Base-by-base conservation (phyloP, 2,329 filamentous ascomycete genomes). In the Claviceps arundinis region DNA sequence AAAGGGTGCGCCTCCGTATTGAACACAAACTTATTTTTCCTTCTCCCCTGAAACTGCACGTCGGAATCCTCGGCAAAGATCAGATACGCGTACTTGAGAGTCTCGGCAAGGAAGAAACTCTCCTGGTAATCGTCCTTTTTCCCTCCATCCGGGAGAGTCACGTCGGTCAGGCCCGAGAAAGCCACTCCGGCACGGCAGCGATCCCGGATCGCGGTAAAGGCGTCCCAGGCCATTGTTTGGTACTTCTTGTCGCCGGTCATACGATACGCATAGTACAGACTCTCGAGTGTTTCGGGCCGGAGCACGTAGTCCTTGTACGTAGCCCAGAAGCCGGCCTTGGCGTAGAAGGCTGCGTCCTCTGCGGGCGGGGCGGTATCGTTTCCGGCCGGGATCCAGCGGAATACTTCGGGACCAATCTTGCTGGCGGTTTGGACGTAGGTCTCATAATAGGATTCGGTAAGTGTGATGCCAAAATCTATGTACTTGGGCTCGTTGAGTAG, bases 51-150 rank as follows among this genome's bases (percentile, higher is more conserved):
- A 60, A 73, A 74, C 3, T 80, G 76, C 60, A 72, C 73, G 3
- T 64, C 62, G 1, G 74, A 79, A 22, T 87, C 84, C 63, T 68
- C 70, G 0, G 78, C 74, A 62, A 82, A 80, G 52, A 87, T 85
- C 59, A 94, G 65, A 68, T 87, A 94, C 52, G 77, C 72, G 65
- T 94, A 94, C 73, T 95, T 95, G 65, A 95, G 64, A 56, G 89
- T 85, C 71, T 95, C 89, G 0, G 89, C 88, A 64, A 94, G 88
- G 72, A 86, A 83, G 70, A 93, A 95, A 60, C 85, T 90, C 69
- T 95, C 87, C 73, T 90, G 85, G 64, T 84, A 83, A 64, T 95
- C 79, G 42, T 68, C 66, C 55, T 76, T 81, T 0, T 68, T 66
- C 1, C 84, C 85, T 8, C 86, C 87, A 26, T 72, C 73, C 6